Conservation (phyloP, 2,329 filamentous ascomycete species). For the Teratosphaeria destructans region DNA sequence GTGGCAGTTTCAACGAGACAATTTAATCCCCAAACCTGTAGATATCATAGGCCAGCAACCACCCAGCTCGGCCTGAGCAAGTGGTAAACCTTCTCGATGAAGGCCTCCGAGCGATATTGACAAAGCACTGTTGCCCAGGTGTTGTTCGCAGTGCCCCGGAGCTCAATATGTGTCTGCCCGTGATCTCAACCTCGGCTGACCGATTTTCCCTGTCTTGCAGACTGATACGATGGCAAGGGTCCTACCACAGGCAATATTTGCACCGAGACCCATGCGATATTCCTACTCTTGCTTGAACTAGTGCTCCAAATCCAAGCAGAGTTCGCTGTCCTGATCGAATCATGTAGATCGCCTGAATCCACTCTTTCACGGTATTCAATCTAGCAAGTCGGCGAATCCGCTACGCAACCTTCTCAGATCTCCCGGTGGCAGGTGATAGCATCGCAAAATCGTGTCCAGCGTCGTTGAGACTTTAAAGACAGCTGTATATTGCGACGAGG, state of each 20-base stretch:
- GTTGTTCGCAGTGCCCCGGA: neutral
- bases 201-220: neutral
- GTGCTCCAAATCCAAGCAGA: neutral
- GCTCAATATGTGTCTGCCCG: neutral
- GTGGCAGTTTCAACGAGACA: neutral
- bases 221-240: neutral
- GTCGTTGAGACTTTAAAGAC: neutral
- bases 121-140: neutral
- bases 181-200: neutral
- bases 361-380: neutral
- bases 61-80: neutral
- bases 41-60: neutral
- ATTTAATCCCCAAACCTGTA: neutral
- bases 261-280: neutral
- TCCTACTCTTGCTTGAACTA: neutral
- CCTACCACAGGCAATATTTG: neutral
- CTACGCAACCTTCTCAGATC: neutral
- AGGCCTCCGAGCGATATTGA: neutral
- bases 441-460: neutral
- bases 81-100: neutral
- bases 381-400: neutral
- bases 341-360: neutral
- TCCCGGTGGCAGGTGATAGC: neutral
- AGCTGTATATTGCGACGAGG: neutral
- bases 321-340: neutral